These are phyloP conservation scores for Helianthus tuberosus DNA, from an alignment of 129 eudicot species.

Conservation along the genomic window DNA sequence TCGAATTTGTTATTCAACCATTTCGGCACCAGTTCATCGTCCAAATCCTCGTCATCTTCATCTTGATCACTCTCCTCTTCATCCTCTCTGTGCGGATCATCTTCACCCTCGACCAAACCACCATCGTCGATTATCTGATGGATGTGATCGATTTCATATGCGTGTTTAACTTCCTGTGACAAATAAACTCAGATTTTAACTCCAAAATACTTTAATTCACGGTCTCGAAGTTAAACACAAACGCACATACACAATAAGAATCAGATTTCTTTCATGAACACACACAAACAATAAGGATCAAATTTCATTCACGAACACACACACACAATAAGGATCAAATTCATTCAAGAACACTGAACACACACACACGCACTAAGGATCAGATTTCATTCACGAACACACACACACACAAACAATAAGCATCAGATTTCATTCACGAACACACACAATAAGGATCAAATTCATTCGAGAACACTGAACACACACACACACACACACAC, in stretches of 20 bases:
- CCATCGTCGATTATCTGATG: constrained; percentile 17
- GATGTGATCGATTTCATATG: constrained; percentile 1
- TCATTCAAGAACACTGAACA: too few species aligned
- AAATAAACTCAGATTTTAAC: constrained; percentile 9
- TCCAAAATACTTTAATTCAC: not conserved
- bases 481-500: not conserved
- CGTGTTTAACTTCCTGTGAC: constrained; percentile 16
- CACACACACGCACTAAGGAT: not conserved
- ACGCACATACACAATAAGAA: too few species aligned
- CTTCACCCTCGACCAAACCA: constrained; percentile 8
- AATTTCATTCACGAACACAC: too few species aligned
- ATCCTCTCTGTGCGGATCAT: constrained; percentile 10
- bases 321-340: too few species aligned
- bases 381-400: not conserved
- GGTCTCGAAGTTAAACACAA: not conserved
- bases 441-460: too few species aligned
- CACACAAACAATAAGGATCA: too few species aligned
- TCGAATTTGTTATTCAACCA: constrained; percentile 46
- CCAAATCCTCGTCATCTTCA: constrained; percentile 49
- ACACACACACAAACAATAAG: too few species aligned
- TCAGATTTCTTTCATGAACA: too few species aligned
- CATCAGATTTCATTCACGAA: too few species aligned
- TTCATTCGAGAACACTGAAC: too few species aligned
- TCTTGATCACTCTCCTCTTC: constrained; percentile 31
- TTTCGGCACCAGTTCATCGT: constrained; percentile 73